Evolutionary conservation across 192 early-diverging fungal species (phyloP).

Genomic region (Glomus cerebriforme): DNA sequence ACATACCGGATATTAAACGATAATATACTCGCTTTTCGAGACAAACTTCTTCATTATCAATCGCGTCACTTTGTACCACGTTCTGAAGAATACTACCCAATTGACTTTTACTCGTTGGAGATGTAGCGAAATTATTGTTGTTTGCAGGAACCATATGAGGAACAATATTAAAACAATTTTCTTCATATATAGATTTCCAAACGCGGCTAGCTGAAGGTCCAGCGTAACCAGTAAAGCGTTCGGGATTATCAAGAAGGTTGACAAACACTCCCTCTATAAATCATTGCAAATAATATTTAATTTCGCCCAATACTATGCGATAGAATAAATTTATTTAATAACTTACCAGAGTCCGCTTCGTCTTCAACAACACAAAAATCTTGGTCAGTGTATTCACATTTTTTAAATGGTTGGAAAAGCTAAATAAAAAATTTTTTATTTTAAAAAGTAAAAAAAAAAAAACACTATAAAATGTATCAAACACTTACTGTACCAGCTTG

Average conservation of each 20-base stretch:
- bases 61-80: neutral
- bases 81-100: constrained; percentile 27
- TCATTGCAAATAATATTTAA: neutral
- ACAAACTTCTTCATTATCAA: constrained; percentile 59
- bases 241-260: constrained; percentile 89
- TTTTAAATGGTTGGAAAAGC: constrained; percentile 55
- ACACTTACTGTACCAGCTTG: constrained; percentile 48
- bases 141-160: constrained; percentile 53
- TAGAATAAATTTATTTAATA: neutral
- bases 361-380: constrained; percentile 93
- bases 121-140: constrained; percentile 35
- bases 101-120: constrained; percentile 35
- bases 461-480: neutral
- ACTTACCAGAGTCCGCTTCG: constrained; percentile 54
- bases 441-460: constrained; percentile 8
- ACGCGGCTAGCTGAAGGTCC: constrained; percentile 85
- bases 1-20: constrained; percentile 61
- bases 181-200: constrained; percentile 96
- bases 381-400: constrained; percentile 64
- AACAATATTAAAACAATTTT: constrained; percentile 92
- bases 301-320: neutral
- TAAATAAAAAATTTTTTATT: constrained; percentile 31
- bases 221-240: constrained; percentile 95
- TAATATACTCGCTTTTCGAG: constrained; percentile 86
- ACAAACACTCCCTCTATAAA: constrained; percentile 77